Percentiles rank a stretch among this genome's conserved stretches.
Evolutionary conservation across 371 early-diverging fungal genomes (phyloP).

Genomic region (Mortierella sp.): DNA sequence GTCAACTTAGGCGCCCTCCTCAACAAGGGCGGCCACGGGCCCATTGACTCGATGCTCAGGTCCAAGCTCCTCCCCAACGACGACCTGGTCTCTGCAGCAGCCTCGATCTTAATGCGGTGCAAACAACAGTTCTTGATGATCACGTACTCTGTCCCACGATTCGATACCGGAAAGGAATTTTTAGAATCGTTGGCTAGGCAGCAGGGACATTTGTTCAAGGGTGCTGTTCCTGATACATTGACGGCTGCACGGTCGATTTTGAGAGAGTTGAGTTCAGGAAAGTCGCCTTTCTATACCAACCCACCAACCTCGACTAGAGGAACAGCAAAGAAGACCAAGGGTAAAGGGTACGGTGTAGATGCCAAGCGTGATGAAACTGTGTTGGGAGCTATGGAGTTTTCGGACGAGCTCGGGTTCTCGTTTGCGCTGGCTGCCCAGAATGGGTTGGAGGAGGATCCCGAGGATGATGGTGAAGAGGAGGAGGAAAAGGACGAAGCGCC

Average conservation of each 20-base stretch:
- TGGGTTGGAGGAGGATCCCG: slow-evolving; percentile 13
- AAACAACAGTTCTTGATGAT: slow-evolving; percentile 15
- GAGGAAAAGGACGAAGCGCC: not conserved
- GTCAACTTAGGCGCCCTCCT: not conserved
- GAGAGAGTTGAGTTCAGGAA: slow-evolving; percentile 11
- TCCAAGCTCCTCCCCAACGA: slow-evolving; percentile 16
- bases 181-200: slow-evolving; percentile 10
- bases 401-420: not conserved
- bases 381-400: slow-evolving; percentile 3
- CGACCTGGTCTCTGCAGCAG: slow-evolving; percentile 16
- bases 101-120: slow-evolving; percentile 16
- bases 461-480: not conserved
- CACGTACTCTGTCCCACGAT: slow-evolving; percentile 15
- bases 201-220: slow-evolving; percentile 16
- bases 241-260: slow-evolving; percentile 10
- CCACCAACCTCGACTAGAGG: not conserved
- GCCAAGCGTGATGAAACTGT: not conserved
- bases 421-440: slow-evolving; percentile 6
- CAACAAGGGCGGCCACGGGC: not conserved
- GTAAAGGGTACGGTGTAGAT: not conserved
- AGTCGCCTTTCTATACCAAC: slow-evolving; percentile 16
- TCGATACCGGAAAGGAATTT: slow-evolving; percentile 17
- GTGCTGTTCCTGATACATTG: slow-evolving; percentile 15
- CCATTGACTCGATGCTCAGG: slow-evolving; percentile 14
- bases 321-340: not conserved